Conservation (phyloP, 768 basidiomycete species). For the Boletus eberwhitei region DNA sequence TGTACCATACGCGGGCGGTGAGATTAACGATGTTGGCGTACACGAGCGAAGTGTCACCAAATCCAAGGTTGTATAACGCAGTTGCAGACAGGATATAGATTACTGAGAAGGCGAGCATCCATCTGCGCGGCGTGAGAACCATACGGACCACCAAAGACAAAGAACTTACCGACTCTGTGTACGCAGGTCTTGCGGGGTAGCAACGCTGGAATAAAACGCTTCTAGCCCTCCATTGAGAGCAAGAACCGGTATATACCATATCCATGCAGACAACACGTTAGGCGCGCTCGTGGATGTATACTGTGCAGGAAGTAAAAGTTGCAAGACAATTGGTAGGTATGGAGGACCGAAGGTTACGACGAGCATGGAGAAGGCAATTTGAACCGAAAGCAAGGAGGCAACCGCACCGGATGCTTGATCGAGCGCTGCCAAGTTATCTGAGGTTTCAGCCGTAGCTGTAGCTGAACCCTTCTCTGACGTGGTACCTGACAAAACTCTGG, state of each 20-base stretch:
- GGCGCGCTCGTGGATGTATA: constrained; percentile 81
- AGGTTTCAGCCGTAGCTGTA: not conserved
- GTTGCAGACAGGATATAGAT: constrained; percentile 60
- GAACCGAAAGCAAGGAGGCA: constrained; percentile 58
- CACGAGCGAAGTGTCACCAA: constrained; percentile 69
- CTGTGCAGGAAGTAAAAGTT: constrained; percentile 64
- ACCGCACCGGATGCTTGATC: constrained; percentile 50
- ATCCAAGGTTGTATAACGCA: constrained; percentile 40
- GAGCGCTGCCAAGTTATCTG: constrained; percentile 17
- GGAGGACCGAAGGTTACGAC: constrained; percentile 72
- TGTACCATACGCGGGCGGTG: constrained; percentile 59
- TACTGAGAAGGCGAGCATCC: constrained; percentile 77
- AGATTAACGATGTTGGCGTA: constrained; percentile 75
- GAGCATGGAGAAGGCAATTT: constrained; percentile 64
- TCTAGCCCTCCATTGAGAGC: constrained; percentile 90
- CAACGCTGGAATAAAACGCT: constrained; percentile 83
- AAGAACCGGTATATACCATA: constrained; percentile 87
- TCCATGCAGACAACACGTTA: constrained; percentile 70
- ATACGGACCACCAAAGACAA: not conserved
- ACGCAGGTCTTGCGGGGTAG: constrained; percentile 61
- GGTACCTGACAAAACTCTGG: constrained; percentile 48
- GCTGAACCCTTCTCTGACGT: constrained; percentile 2
- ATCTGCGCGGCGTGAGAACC: constrained; percentile 35
- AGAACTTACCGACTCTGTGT: constrained; percentile 57
- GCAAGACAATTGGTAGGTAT: constrained; percentile 67